Evolutionary conservation across 2,329 filamentous ascomycete species (phyloP), one percentile per base, ranked within the genome.

Genomic region (Neopestalotiopsis clavispora): DNA sequence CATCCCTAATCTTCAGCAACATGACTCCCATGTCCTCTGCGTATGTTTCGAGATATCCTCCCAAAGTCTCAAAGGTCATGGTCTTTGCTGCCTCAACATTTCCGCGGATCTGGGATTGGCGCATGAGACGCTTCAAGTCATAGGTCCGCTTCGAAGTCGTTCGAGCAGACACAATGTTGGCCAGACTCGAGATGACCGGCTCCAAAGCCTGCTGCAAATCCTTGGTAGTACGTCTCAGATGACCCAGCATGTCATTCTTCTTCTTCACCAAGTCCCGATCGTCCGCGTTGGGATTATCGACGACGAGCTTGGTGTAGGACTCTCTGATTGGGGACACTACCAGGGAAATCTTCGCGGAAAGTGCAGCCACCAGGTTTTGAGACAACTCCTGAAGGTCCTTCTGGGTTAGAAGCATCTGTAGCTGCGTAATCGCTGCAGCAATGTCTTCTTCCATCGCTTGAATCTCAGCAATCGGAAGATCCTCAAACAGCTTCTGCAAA

Each of bases 81-180:
- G 62, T 66, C 52, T 75, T 74, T 7, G 61, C 69, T 1, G 73
- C 73, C 13, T 74, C 73, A 2, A 76, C 70, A 67, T 76, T 76
- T 13, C 66, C 67, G 42, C 74, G 72, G 32, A 76, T 76, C 40
- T 72, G 67, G 10, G 72, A 68, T 63, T 76, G 74, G 10, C 75
- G 74, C 28, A 72, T 52, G 20, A 76, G 69, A 68, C 74, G 71
- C 42, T 76, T 72, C n/a, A 76, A 49, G 59, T 76, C 75, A 52
- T 76, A 72, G 20, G 73, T 75, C 65, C 74, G 66, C 68, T 75
- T 76, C 9, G 74, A 76, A 9, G 74, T 76, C 23, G 71, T 75
- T 65, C 74, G 74, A 17, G 74, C 71, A 42, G 75, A 76, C 52
- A 75, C 71, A 71, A 76, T 75, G 42, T 71, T 74, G n/a, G 68